Evolutionary conservation across 495 filamentous ascomycete genomes (phyloP), one percentile per base, ranked within the genome.

Genomic region (Aeminium ludgeri): DNA sequence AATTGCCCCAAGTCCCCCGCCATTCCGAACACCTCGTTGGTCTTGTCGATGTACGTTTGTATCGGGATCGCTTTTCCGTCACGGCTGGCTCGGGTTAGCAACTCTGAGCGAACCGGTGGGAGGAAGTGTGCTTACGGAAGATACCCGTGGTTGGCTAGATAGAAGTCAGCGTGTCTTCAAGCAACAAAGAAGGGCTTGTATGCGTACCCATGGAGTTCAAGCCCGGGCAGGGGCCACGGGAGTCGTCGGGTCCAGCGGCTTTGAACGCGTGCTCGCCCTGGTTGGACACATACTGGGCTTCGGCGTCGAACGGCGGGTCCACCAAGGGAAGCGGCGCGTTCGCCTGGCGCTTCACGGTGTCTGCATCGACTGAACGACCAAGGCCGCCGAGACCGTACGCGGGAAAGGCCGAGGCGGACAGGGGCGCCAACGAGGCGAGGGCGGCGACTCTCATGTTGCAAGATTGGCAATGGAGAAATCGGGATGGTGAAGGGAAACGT

Each of bases 131-230:
- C n/a, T n/a, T n/a, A n/a, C n/a, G 68, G 64, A 12, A 78, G 59
- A 43, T 70, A 74, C 38, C 59, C 61, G n/a, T n/a, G n/a, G n/a
- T n/a, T n/a, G n/a, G 52, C 73, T 70, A 55, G 73, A 72, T 1
- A 25, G 30, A 37, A 42, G 28, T 23, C 7, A 34, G 16, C 7
- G 18, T 19, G n/a, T 15, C 31, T 5, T 18, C 27, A 7, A n/a
- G 32, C 29, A 30, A 12, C 13, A 17, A 16, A 6, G 32, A 10
- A 33, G 15, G 6, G 6, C 5, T 15, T 3, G 11, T 3, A 10
- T 6, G 29, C 44, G 37, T 34, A 47, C 44, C 70, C 29, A 73
- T 56, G 10, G 69, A 60, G 48, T 76, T 74, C 18, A 76, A 54
- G 43, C 68, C 69, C 6, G 46, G 46, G 31, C 46, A 49, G 7